phyloP scores from a whole-genome alignment of 768 basidiomycete species.

The Lactarius evosmus region DNA sequence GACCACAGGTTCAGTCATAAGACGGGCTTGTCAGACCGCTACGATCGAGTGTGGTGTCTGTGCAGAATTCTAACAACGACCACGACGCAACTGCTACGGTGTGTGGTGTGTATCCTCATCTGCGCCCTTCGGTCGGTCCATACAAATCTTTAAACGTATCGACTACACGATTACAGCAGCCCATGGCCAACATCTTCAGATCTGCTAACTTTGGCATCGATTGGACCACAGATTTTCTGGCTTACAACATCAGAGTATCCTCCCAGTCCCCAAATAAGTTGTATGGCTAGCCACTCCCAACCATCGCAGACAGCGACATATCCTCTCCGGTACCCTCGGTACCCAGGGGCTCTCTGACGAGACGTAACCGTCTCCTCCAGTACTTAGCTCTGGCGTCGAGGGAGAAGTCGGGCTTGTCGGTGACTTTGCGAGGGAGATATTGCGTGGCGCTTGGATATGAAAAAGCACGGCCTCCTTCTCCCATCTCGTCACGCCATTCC shows the following conservation, averaged over 20 bases:
- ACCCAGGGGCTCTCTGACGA: neutral
- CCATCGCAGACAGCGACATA: neutral
- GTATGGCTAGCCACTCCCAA: neutral
- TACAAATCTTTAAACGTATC: too few relatives aligned
- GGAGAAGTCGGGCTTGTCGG: neutral
- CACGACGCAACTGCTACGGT: too few relatives aligned
- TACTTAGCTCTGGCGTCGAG: slow-evolving; percentile 4
- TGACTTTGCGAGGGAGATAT: neutral
- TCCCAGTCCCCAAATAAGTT: slow-evolving; percentile 1
- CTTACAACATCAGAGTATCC: neutral
- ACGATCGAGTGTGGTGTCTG: too few relatives aligned
- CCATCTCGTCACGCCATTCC: neutral
- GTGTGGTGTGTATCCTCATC: too few relatives aligned
- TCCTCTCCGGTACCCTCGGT: neutral
- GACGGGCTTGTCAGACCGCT: too few relatives aligned
- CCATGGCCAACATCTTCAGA: too few relatives aligned
- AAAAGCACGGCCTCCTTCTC: neutral
- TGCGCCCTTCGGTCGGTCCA: too few relatives aligned
- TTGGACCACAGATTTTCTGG: too few relatives aligned
- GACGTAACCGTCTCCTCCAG: slow-evolving; percentile 1
- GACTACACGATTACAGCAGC: too few relatives aligned
- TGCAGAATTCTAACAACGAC: too few relatives aligned
- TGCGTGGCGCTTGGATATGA: neutral
- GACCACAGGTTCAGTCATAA: too few relatives aligned
- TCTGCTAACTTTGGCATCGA: too few relatives aligned